Percentiles rank a stretch among this genome's conserved stretches.
These are phyloP conservation scores for Neurospora sp. DNA, from an alignment of 495 filamentous ascomycete species.

Conservation along the genomic window DNA sequence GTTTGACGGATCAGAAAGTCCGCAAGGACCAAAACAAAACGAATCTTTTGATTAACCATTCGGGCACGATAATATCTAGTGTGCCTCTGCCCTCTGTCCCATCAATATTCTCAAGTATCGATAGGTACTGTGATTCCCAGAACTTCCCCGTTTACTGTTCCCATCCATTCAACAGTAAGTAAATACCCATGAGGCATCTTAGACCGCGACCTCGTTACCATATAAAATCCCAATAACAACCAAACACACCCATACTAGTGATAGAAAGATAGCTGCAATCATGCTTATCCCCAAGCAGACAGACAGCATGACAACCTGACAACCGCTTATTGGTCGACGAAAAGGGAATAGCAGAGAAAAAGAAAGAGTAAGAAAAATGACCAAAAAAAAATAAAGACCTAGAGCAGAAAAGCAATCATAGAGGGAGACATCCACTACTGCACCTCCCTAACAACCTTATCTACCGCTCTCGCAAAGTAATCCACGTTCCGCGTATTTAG, in stretches of 20 bases:
- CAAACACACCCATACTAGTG: neutral
- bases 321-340: neutral
- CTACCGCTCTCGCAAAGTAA: conserved; percentile 81
- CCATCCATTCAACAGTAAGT: neutral
- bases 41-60: neutral
- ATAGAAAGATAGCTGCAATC: neutral
- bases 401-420: neutral
- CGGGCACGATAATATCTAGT: neutral
- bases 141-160: neutral
- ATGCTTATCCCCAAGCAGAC: neutral
- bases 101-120: neutral
- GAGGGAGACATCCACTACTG: conserved; percentile 10
- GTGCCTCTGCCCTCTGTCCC: neutral
- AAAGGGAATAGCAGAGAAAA: neutral
- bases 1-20: neutral
- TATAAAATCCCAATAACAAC: neutral
- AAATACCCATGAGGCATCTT: neutral
- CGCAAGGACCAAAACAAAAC: neutral
- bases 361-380: neutral
- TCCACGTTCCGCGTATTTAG: conserved; percentile 86
- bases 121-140: neutral
- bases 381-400: neutral
- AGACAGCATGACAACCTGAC: neutral
- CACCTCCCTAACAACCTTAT: conserved; percentile 66
- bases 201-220: neutral